A percentile compares a stretch with the other conserved stretches of the same genome.
These are phyloP conservation scores for Gomphus sp. DNA, from an alignment of 1,284 basidiomycete species.

Conservation along the genomic window DNA sequence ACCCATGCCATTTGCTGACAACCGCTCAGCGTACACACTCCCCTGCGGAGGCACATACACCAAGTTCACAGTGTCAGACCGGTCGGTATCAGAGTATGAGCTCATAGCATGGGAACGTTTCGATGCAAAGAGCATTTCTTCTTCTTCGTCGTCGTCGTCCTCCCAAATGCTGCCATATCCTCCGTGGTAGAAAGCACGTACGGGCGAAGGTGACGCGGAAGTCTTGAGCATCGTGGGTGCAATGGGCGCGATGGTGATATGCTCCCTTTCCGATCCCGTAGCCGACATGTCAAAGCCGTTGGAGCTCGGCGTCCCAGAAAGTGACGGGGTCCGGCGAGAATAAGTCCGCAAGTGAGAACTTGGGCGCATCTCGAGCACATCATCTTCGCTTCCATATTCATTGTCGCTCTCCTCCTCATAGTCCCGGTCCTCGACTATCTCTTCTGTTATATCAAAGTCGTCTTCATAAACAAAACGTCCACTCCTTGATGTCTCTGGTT, in stretches of 20 bases:
- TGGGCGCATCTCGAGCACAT: slow-evolving; percentile 55
- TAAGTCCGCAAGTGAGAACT: neutral
- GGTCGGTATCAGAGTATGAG: neutral
- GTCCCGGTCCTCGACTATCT: slow-evolving; percentile 7
- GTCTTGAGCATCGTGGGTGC: slow-evolving; percentile 92
- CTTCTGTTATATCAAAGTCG: slow-evolving; percentile 34
- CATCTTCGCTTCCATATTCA: slow-evolving; percentile 43
- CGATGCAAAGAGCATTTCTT: neutral
- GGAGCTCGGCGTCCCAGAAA: slow-evolving; percentile 20
- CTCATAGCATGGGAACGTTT: neutral
- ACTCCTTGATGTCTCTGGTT: slow-evolving; percentile 28
- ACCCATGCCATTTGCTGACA: neutral
- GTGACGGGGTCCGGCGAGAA: slow-evolving; percentile 13
- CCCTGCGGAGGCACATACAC: slow-evolving; percentile 10
- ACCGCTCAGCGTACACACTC: slow-evolving; percentile 6
- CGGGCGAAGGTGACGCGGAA: slow-evolving; percentile 22
- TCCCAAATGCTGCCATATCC: neutral
- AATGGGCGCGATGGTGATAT: slow-evolving; percentile 89
- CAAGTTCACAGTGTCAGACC: slow-evolving; percentile 1
- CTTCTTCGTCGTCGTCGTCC: slow-evolving; percentile 9
- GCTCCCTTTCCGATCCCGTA: slow-evolving; percentile 35
- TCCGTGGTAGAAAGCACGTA: neutral
- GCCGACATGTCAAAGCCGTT: slow-evolving; percentile 18
- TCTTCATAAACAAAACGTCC: slow-evolving; percentile 17
- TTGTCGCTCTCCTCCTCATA: slow-evolving; percentile 20